Evolutionary conservation across 2,329 filamentous ascomycete genomes (phyloP).

Genomic region (Phyllosticta ampelicida): DNA sequence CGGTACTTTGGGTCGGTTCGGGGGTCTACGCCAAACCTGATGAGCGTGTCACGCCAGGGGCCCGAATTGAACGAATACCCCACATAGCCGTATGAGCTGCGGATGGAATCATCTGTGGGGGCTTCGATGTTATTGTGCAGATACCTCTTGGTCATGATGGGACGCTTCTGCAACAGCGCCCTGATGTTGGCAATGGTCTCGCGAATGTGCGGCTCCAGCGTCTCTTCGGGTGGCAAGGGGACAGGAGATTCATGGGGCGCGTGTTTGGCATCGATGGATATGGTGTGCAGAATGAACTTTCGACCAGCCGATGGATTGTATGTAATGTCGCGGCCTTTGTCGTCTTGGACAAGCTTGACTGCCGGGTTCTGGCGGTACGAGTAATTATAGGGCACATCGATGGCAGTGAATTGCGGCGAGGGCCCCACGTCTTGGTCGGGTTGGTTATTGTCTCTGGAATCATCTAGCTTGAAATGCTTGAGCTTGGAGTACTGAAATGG

Average conservation of each 20-base stretch:
- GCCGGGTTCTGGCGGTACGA: conserved; percentile 80
- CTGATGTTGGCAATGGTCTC: conserved; percentile 54
- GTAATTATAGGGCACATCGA: conserved; percentile 60
- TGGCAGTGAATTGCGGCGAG: conserved; percentile 66
- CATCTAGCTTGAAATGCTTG: conserved; percentile 48
- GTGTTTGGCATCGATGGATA: conserved; percentile 49
- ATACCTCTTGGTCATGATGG: conserved; percentile 77
- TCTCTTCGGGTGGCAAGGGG: conserved; percentile 40
- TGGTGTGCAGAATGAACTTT: conserved; percentile 49
- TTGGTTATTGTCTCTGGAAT: conserved; percentile 41
- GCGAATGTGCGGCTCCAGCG: conserved; percentile 47
- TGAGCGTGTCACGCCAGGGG: conserved; percentile 80
- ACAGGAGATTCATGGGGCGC: conserved; percentile 52
- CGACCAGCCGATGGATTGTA: conserved; percentile 34
- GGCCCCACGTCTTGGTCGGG: conserved; percentile 59
- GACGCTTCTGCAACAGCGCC: conserved; percentile 58
- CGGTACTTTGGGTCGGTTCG: conserved; percentile 65
- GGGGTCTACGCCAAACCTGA: conserved; percentile 80
- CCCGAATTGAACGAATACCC: conserved; percentile 90
- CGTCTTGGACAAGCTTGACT: conserved; percentile 51
- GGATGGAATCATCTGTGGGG: conserved; percentile 47
- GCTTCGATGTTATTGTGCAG: conserved; percentile 60
- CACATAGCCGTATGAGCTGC: conserved; percentile 69
- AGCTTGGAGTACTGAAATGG: conserved; percentile 53
- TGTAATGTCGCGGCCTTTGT: conserved; percentile 29